Evolutionary conservation across 495 filamentous ascomycete genomes (phyloP).

Genomic region (Podospora bellae-mahoneyi): DNA sequence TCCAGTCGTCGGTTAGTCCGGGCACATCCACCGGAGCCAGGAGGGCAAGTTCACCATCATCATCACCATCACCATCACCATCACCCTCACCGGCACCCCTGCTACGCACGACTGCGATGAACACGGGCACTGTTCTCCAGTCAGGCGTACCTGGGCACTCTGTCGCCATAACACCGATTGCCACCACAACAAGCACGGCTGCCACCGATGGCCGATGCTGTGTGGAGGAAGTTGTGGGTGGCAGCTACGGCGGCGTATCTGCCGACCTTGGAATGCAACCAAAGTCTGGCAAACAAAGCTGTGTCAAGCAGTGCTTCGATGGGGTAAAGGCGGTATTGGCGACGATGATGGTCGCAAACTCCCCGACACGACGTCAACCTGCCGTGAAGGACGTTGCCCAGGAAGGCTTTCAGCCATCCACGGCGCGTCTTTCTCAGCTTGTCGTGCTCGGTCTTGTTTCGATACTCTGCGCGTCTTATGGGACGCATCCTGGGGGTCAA

Average conservation of each 20-base stretch:
- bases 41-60: conserved; percentile 1
- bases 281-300: neutral
- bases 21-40: conserved; percentile 14
- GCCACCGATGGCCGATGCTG: neutral
- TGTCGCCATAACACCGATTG: neutral
- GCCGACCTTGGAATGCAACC: neutral
- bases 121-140: neutral
- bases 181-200: neutral
- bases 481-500: conserved; percentile 17
- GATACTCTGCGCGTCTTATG: conserved; percentile 25
- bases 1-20: conserved; percentile 24
- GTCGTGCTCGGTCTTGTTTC: conserved; percentile 37
- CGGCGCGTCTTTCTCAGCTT: conserved; percentile 24
- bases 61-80: neutral
- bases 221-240: neutral
- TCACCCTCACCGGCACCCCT: neutral
- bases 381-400: conserved; percentile 16
- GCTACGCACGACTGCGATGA: neutral
- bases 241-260: neutral
- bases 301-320: conserved; percentile 4
- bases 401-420: neutral
- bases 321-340: conserved; percentile 15
- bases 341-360: conserved; percentile 21
- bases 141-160: neutral
- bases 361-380: conserved; percentile 24